phyloP scores from a whole-genome alignment of 2,329 filamentous ascomycete species.

The Penicillium digitatum region DNA sequence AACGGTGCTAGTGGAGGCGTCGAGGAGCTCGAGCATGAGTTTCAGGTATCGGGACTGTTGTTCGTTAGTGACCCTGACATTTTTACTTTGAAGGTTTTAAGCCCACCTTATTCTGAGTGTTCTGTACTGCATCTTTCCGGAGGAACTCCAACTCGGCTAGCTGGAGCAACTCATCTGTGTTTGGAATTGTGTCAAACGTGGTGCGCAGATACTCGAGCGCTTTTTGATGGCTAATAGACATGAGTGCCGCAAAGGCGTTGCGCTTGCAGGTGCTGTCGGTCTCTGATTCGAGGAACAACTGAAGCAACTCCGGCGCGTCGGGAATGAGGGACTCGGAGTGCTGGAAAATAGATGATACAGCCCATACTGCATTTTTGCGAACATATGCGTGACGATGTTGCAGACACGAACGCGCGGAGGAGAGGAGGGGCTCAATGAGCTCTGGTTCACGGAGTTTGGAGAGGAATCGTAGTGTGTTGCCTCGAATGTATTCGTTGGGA shows the following conservation, averaged over 20 bases:
- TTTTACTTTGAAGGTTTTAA: neutral
- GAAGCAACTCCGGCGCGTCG: conserved; percentile 88
- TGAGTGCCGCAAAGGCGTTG: conserved; percentile 90
- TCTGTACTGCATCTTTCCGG: conserved; percentile 91
- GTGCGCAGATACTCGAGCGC: conserved; percentile 81
- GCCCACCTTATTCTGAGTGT: conserved; percentile 83
- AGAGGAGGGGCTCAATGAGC: conserved; percentile 91
- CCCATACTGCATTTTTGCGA: conserved; percentile 95
- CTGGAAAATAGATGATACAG: conserved; percentile 84
- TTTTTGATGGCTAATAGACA: conserved; percentile 88
- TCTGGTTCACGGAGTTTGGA: conserved; percentile 94
- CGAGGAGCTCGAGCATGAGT: conserved; percentile 92
- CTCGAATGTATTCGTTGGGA: conserved; percentile 95
- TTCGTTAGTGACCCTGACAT: conserved; percentile 25
- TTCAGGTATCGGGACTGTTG: conserved; percentile 77
- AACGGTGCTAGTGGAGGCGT: conserved; percentile 88
- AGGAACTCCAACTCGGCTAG: conserved; percentile 96
- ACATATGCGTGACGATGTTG: conserved; percentile 97
- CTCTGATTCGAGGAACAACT: conserved; percentile 83
- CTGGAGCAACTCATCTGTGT: conserved; percentile 89
- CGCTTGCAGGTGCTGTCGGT: conserved; percentile 95
- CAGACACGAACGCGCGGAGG: conserved; percentile 84
- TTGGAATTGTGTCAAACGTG: conserved; percentile 89
- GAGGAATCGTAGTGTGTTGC: conserved; percentile 96
- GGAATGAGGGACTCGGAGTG: conserved; percentile 90